Percentiles rank a stretch among this genome's conserved stretches.
Conservation (phyloP, 768 basidiomycete species). For the Tricholomella constricta region DNA sequence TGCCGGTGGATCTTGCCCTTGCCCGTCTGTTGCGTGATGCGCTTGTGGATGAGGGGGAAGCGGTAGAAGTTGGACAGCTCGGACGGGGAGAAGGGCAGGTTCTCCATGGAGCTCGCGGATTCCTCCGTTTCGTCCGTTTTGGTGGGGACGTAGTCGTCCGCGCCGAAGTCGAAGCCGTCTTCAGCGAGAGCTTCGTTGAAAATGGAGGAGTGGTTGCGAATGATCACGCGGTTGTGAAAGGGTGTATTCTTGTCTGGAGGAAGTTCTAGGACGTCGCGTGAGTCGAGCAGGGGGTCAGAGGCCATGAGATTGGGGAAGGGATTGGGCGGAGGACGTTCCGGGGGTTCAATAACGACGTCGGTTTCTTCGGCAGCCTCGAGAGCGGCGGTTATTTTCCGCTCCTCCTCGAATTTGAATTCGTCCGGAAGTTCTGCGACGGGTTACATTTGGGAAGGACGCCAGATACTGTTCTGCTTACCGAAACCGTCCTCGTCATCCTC, state of each 20-base stretch:
- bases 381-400: not conserved
- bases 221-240: constrained; percentile 60
- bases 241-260: constrained; percentile 53
- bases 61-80: constrained; percentile 34
- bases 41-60: constrained; percentile 48
- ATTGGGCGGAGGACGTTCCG: not conserved
- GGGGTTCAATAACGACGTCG: not conserved
- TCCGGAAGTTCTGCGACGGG: constrained; percentile 1
- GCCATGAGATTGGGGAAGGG: constrained; percentile 63
- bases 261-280: constrained; percentile 54
- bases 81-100: constrained; percentile 23
- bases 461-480: not conserved
- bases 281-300: constrained; percentile 62
- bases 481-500: not conserved
- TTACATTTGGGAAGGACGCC: not conserved
- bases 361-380: constrained; percentile 8
- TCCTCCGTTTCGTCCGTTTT: constrained; percentile 33
- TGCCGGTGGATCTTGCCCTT: constrained; percentile 84
- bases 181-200: constrained; percentile 45
- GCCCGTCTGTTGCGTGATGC: constrained; percentile 86
- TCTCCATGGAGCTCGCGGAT: constrained; percentile 25
- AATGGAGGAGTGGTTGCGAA: constrained; percentile 74
- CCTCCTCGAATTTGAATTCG: too few species aligned
- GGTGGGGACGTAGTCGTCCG: constrained; percentile 28
- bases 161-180: constrained; percentile 32